A percentile compares a stretch with the other conserved stretches of the same genome.
Evolutionary conservation across 2,329 filamentous ascomycete species (phyloP).

Genomic region (Arthroderma sp.): DNA sequence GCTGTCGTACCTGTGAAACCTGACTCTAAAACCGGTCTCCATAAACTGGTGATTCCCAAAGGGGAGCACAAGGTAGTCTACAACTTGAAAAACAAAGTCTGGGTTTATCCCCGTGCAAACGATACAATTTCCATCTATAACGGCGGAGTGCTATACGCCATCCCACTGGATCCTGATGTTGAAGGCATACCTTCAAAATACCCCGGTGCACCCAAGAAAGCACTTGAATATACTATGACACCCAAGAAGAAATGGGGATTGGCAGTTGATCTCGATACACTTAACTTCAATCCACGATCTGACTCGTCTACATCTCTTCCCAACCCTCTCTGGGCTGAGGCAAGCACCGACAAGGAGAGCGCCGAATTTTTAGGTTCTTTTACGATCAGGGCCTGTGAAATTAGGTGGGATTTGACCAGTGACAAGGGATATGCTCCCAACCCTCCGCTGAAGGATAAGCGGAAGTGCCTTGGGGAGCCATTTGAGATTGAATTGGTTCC

Average conservation of each 20-base stretch:
- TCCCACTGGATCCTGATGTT: conserved; percentile 23
- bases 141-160: conserved; percentile 33
- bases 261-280: conserved; percentile 21
- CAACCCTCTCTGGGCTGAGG: conserved; percentile 12
- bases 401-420: conserved; percentile 24
- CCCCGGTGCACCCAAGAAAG: conserved; percentile 17
- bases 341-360: conserved; percentile 1
- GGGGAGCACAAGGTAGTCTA: conserved; percentile 24
- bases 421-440: conserved; percentile 21
- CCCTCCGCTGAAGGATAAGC: conserved; percentile 20
- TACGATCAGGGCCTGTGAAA: conserved; percentile 22
- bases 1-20: conserved; percentile 13
- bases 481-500: conserved; percentile 29
- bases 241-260: conserved; percentile 19
- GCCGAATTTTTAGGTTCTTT: conserved; percentile 6
- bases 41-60: conserved; percentile 22
- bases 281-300: conserved; percentile 19
- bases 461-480: conserved; percentile 23
- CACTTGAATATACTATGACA: conserved; percentile 25
- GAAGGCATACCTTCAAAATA: conserved; percentile 16
- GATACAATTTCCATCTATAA: conserved; percentile 32
- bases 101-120: conserved; percentile 27
- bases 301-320: conserved; percentile 10
- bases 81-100: conserved; percentile 20
- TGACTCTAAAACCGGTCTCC: conserved; percentile 26